Base-by-base conservation (phyloP, 768 basidiomycete species). In the Lactarius indigo region DNA sequence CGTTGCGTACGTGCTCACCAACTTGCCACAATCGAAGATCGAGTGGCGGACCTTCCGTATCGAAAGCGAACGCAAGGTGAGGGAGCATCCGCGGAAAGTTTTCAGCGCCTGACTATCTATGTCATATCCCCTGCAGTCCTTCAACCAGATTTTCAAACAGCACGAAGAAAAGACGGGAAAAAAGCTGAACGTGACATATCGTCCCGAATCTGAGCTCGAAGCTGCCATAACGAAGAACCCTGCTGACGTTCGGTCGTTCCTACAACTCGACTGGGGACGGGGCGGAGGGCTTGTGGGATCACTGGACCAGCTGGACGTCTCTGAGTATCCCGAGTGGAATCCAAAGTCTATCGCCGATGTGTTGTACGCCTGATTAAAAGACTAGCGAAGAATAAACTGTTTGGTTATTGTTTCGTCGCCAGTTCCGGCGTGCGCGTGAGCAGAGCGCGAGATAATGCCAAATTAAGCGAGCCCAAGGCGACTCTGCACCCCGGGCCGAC, bases 81-180 rank as follows among this genome's bases (percentile, higher is more conserved):
- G 68, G 39, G 17, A 35, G 44, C 57, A 20, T 39, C n/a, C 2
- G 26, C n/a, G 17, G 37, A 58, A n/a, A 3, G 15, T 20, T 44
- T n/a, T 54, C 26, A 28, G 52, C 56, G 37, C 41, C 50, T 50
- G 44, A 64, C 28, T 8, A 9, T 5, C 31, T 30, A 7, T n/a
- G n/a, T 44, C 26, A 7, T 8, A n/a, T 28, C 23, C 1, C 20
- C 8, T 28, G 23, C 41, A 70, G 69, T 58, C 70, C 18, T 64
- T 71, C 58, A 72, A 72, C 61, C 63, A 72, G 62, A 62, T 72
- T 52, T 68, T 66, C n/a, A 68, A 61, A 17, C 60, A 63, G 33
- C 42, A 65, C 55, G 66, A 61, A 37, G 63, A 59, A 17, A 66
- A 41, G 42, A 64, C 63, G n/a, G 71, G 71, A 0, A 62, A 66